Conservation (phyloP, 2,329 filamentous ascomycete species). For the Cercospora beticola region DNA sequence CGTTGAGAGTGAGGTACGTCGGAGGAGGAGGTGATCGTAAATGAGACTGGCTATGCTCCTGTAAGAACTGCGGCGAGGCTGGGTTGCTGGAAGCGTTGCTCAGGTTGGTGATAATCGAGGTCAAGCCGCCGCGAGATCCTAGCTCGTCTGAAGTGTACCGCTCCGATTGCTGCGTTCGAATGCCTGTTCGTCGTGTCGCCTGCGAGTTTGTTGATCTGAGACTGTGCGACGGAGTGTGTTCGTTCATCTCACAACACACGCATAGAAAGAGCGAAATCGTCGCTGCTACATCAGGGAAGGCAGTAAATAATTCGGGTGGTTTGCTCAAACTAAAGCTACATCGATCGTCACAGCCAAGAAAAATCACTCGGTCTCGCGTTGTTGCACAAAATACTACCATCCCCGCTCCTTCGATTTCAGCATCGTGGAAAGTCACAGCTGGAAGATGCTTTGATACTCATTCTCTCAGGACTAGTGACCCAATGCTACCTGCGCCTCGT, state of each 20-base stretch:
- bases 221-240: constrained; percentile 5
- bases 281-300: neutral
- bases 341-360: constrained; percentile 8
- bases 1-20: constrained; percentile 51
- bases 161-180: constrained; percentile 8
- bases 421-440: neutral
- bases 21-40: constrained; percentile 3
- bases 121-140: constrained; percentile 13
- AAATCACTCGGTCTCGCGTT: constrained; percentile 1
- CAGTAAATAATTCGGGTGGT: neutral
- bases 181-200: constrained; percentile 1
- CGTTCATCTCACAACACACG: constrained; percentile 4
- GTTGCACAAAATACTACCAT: neutral
- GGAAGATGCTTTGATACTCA: neutral
- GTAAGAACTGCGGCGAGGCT: neutral
- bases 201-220: constrained; percentile 7
- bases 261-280: neutral
- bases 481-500: constrained; percentile 7
- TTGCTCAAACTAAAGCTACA: constrained; percentile 2
- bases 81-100: constrained; percentile 6
- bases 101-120: constrained; percentile 11
- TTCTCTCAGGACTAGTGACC: neutral
- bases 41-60: neutral
- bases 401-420: neutral
- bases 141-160: constrained; percentile 10